A percentile compares a stretch with the other conserved stretches of the same genome.
These are phyloP conservation scores for Colletotrichum orchidophilum DNA, from an alignment of 2,329 filamentous ascomycete genomes.

Conservation along the genomic window DNA sequence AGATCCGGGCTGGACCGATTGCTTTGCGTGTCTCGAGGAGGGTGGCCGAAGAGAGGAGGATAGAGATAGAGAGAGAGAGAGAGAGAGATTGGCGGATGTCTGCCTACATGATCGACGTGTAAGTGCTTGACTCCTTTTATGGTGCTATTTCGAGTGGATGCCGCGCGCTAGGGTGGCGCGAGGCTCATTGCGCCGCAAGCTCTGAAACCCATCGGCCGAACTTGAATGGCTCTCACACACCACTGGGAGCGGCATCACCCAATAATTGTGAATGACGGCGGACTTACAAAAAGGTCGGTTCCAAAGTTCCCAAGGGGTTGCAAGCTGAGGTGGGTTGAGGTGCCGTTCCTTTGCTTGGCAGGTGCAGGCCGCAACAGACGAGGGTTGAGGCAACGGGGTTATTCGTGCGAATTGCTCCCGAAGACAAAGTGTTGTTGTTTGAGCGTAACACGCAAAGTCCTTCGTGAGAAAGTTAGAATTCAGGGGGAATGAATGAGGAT, in stretches of 20 bases:
- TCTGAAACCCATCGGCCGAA: constrained; percentile 24
- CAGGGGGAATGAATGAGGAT: constrained; percentile 9
- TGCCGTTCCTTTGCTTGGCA: constrained; percentile 15
- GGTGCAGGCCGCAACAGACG: constrained; percentile 11
- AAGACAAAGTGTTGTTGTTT: constrained; percentile 24
- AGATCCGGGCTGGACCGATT: constrained; percentile 19
- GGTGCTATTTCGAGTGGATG: constrained; percentile 29
- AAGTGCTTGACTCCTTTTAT: constrained; percentile 15
- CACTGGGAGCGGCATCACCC: constrained; percentile 1
- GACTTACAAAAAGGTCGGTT: constrained; percentile 17
- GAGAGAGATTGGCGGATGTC: neutral
- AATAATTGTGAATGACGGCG: constrained; percentile 14
- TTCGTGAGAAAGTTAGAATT: constrained; percentile 5
- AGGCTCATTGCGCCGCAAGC: constrained; percentile 27
- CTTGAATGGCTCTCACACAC: constrained; percentile 7
- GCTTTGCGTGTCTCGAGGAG: neutral
- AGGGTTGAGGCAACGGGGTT: constrained; percentile 20
- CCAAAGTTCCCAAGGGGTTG: neutral
- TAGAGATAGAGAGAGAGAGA: neutral
- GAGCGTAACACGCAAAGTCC: neutral
- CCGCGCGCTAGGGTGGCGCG: constrained; percentile 30
- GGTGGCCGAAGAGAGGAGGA: neutral
- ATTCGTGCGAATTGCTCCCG: constrained; percentile 1
- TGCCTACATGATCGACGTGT: constrained; percentile 21
- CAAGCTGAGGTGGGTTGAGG: neutral